Percentiles rank a stretch among this genome's conserved stretches.
These are phyloP conservation scores for Candida sp. DNA, from an alignment of 1,139 yeast species.

Conservation along the genomic window DNA sequence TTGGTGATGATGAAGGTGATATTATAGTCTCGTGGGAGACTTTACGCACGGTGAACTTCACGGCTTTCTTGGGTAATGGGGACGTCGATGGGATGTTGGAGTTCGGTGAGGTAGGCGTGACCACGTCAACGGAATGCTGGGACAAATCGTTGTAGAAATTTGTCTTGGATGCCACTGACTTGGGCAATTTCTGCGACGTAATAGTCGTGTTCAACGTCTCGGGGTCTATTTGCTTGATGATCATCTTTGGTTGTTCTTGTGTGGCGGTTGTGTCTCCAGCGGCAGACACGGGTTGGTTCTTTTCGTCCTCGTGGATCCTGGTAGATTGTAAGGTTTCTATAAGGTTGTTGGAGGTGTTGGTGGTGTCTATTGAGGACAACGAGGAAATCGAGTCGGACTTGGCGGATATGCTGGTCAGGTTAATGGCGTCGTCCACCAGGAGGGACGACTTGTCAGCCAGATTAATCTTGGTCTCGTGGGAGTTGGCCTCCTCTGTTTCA, in stretches of 20 bases:
- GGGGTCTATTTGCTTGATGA: slow-evolving; percentile 5
- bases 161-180: slow-evolving; percentile 15
- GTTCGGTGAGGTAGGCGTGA: slow-evolving; percentile 7
- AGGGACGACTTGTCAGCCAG: background rate
- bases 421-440: background rate
- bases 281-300: slow-evolving; percentile 1
- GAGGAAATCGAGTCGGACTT: slow-evolving; percentile 23
- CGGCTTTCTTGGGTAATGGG: slow-evolving; percentile 27
- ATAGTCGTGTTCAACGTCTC: background rate
- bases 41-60: slow-evolving; percentile 47
- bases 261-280: slow-evolving; percentile 2
- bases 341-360: slow-evolving; percentile 34
- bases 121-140: background rate
- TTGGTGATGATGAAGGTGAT: slow-evolving; percentile 16
- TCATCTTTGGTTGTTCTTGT: background rate
- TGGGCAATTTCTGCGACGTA: slow-evolving; percentile 9
- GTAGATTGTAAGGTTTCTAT: slow-evolving; percentile 31
- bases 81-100: slow-evolving; percentile 2
- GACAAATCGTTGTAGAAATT: slow-evolving; percentile 13
- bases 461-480: background rate
- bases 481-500: background rate
- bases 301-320: background rate
- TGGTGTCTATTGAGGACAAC: slow-evolving; percentile 30
- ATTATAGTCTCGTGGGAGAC: slow-evolving; percentile 39
- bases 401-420: background rate